Evolutionary conservation across 495 filamentous ascomycete genomes (phyloP).

Genomic region (Neurospora cerealis): DNA sequence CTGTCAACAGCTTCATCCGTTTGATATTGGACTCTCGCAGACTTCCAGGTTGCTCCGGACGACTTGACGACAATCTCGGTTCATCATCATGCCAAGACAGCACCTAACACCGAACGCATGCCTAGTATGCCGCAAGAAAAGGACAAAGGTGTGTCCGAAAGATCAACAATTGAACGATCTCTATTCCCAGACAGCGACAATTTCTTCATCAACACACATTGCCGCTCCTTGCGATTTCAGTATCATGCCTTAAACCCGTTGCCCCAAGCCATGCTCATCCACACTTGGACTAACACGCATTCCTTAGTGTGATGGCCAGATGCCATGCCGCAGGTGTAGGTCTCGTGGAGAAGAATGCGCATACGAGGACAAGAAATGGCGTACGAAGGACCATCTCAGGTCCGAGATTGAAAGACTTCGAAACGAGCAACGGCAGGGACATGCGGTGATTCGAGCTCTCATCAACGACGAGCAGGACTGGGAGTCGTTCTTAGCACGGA

Average conservation of each 20-base stretch:
- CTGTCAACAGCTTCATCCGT: not conserved
- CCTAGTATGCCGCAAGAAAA: conserved; percentile 19
- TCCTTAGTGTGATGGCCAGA: conserved; percentile 19
- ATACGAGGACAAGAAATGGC: conserved; percentile 24
- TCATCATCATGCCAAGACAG: conserved; percentile 19
- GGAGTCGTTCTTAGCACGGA: conserved; percentile 11
- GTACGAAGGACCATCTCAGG: conserved; percentile 24
- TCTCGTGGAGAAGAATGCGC: conserved; percentile 22
- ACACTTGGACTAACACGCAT: conserved; percentile 1
- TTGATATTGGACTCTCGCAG: not conserved
- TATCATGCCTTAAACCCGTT: not conserved
- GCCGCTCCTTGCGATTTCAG: not conserved
- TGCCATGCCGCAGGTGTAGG: conserved; percentile 19
- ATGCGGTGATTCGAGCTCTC: conserved; percentile 19
- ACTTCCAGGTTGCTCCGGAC: not conserved
- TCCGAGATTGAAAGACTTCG: conserved; percentile 22
- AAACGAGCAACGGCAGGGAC: conserved; percentile 16
- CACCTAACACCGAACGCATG: conserved; percentile 20
- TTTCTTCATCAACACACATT: not conserved
- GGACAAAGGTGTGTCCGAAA: conserved; percentile 12
- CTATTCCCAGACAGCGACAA: not conserved
- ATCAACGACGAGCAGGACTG: conserved; percentile 15
- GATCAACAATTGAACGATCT: not conserved
- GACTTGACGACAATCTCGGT: not conserved
- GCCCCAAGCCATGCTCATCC: not conserved